Percentiles rank a stretch among this genome's conserved stretches.
Evolutionary conservation across 164 flowering plant species (phyloP).

Genomic region (Aristolochia fimbriata): DNA sequence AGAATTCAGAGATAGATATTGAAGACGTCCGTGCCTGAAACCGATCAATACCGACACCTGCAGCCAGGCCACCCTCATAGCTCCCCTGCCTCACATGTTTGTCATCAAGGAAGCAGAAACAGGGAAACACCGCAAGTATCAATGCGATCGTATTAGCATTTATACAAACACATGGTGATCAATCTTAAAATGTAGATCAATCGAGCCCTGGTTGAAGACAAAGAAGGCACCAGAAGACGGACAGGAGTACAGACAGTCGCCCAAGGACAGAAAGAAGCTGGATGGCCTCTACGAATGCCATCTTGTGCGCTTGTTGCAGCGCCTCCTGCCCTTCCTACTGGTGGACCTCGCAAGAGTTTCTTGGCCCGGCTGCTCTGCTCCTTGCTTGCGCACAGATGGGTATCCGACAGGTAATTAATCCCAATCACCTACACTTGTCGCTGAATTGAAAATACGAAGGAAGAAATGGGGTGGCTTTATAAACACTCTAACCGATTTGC

Average conservation of each 20-base stretch:
- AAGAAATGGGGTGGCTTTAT: too few relatives aligned
- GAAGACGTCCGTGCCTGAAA: conserved; percentile 72
- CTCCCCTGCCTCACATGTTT: conserved; percentile 80
- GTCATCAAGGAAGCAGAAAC: conserved; percentile 47
- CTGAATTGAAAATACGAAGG: too few relatives aligned
- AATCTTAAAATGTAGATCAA: conserved; percentile 23
- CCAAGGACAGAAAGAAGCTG: conserved; percentile 50
- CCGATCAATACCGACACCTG: conserved; percentile 47
- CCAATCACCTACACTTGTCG: too few relatives aligned
- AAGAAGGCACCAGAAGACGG: conserved; percentile 38
- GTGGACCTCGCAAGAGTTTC: conserved; percentile 80
- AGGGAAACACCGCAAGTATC: too few relatives aligned
- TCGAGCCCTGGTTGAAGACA: conserved; percentile 80
- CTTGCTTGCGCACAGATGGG: conserved; percentile 68
- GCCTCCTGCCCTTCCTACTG: conserved; percentile 74
- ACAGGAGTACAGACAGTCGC: conserved; percentile 49
- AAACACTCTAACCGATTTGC: conserved; percentile 2
- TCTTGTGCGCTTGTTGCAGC: conserved; percentile 67
- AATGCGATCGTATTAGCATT: too few relatives aligned
- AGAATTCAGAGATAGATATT: conserved; percentile 11
- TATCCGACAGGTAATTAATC: conserved; percentile 45
- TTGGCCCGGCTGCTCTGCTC: conserved; percentile 63
- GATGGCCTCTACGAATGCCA: conserved; percentile 81
- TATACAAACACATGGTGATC: too few relatives aligned
- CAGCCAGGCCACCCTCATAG: conserved; percentile 35